These are phyloP conservation scores for Hsuehochloa calcarea DNA, from an alignment of 176 grass and related monocot genomes.

Conservation along the genomic window DNA sequence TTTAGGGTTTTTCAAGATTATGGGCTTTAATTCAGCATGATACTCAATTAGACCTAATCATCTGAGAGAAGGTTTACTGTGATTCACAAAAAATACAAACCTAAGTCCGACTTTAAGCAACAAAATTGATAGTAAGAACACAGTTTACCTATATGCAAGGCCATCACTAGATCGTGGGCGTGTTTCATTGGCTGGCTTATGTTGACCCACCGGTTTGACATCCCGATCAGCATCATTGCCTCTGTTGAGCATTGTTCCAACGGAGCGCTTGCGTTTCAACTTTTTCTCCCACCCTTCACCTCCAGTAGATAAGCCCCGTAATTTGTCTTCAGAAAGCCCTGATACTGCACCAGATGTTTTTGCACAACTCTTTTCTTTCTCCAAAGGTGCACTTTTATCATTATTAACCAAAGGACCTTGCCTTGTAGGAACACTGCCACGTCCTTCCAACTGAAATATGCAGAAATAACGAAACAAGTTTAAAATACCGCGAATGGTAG, in stretches of 20 bases:
- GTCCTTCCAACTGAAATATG: conserved; percentile 66
- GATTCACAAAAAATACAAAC: neutral
- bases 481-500: neutral
- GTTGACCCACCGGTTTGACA: conserved; percentile 47
- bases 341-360: conserved; percentile 38
- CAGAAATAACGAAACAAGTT: neutral
- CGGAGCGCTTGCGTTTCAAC: conserved; percentile 64
- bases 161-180: conserved; percentile 40
- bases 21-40: neutral
- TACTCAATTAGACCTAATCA: neutral
- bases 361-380: conserved; percentile 63
- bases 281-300: conserved; percentile 81
- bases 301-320: conserved; percentile 52
- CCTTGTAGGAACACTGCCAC: conserved; percentile 40
- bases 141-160: conserved; percentile 35
- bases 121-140: neutral
- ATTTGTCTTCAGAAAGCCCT: conserved; percentile 59
- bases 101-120: neutral
- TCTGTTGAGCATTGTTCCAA: conserved; percentile 75
- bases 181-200: conserved; percentile 41
- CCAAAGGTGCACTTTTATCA: conserved; percentile 52
- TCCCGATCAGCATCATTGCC: conserved; percentile 52
- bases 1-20: conserved; percentile 9
- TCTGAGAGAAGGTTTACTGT: neutral
- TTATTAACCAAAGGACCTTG: conserved; percentile 48